Evolutionary conservation across 495 filamentous ascomycete genomes (phyloP).

Genomic region (Neurospora tetraspora): DNA sequence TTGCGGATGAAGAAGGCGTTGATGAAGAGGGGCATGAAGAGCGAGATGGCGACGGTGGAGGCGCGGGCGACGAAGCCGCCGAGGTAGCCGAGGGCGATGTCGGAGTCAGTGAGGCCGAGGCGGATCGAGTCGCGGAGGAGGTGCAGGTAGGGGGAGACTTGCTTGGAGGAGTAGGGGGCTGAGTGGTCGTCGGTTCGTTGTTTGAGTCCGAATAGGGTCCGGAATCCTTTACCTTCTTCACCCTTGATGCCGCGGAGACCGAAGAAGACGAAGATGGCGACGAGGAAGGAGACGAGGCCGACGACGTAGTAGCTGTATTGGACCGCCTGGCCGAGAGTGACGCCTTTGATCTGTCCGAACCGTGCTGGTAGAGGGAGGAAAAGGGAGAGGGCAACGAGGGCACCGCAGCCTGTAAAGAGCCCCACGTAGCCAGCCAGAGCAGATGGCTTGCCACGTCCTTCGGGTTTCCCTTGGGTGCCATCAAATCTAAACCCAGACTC

Average conservation of each 20-base stretch:
- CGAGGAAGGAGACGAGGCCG: slow-evolving; percentile 55
- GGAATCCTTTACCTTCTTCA: slow-evolving; percentile 66
- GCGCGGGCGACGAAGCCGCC: slow-evolving; percentile 93
- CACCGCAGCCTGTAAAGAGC: slow-evolving; percentile 84
- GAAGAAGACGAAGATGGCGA: slow-evolving; percentile 66
- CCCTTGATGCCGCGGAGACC: slow-evolving; percentile 70
- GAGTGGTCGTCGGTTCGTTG: slow-evolving; percentile 8
- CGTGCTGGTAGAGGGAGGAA: slow-evolving; percentile 81
- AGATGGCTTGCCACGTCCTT: slow-evolving; percentile 32
- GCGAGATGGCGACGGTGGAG: slow-evolving; percentile 87
- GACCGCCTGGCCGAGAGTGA: slow-evolving; percentile 58
- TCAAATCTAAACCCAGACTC: background rate
- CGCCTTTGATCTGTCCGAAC: slow-evolving; percentile 55
- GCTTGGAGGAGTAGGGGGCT: slow-evolving; percentile 9
- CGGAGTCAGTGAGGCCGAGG: slow-evolving; percentile 62
- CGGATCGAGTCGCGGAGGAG: slow-evolving; percentile 53
- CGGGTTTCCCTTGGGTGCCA: slow-evolving; percentile 1
- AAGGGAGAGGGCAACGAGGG: slow-evolving; percentile 65
- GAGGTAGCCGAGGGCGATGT: slow-evolving; percentile 79
- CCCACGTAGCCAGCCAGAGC: slow-evolving; percentile 83
- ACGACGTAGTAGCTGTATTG: slow-evolving; percentile 78
- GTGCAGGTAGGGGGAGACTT: slow-evolving; percentile 34
- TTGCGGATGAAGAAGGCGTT: slow-evolving; percentile 81
- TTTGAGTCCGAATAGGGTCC: slow-evolving; percentile 36
- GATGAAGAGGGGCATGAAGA: slow-evolving; percentile 87